Percentiles rank a stretch among this genome's conserved stretches.
phyloP scores from a whole-genome alignment of 495 filamentous ascomycete species.

The Penicillium verhagenii region DNA sequence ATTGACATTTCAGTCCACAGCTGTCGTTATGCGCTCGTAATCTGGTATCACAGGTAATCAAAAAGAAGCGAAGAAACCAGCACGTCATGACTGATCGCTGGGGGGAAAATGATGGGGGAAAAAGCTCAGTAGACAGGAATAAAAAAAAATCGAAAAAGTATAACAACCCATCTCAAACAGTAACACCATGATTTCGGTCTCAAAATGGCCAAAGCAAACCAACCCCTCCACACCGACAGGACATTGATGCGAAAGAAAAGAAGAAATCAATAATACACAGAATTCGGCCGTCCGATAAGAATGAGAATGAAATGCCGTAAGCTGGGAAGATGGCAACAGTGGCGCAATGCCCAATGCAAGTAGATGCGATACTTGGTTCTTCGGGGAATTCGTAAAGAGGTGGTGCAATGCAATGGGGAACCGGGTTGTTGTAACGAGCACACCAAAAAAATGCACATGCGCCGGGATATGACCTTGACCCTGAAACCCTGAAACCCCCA shows the following conservation, averaged over 20 bases:
- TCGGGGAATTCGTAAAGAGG: neutral
- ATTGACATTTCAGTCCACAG: slow-evolving; percentile 23
- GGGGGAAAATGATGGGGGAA: too few species aligned
- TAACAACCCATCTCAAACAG: neutral
- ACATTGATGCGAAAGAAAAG: slow-evolving; percentile 11
- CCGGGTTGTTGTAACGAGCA: slow-evolving; percentile 3
- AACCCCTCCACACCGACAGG: slow-evolving; percentile 3
- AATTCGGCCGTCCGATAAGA: slow-evolving; percentile 12
- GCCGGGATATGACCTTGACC: neutral
- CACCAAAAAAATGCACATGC: neutral
- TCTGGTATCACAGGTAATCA: slow-evolving; percentile 36
- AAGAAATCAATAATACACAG: slow-evolving; percentile 22
- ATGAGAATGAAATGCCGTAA: slow-evolving; percentile 11
- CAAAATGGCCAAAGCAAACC: slow-evolving; percentile 17
- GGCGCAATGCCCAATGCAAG: slow-evolving; percentile 33
- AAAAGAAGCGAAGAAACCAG: neutral
- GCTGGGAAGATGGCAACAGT: slow-evolving; percentile 29
- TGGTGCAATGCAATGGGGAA: slow-evolving; percentile 8
- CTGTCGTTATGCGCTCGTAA: slow-evolving; percentile 34
- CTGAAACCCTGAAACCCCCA: neutral
- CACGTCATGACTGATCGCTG: neutral
- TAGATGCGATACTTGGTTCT: slow-evolving; percentile 9
- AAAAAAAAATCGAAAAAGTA: neutral
- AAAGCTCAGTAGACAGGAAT: too few species aligned
- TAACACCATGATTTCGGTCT: slow-evolving; percentile 27